phyloP scores from a whole-genome alignment of 2,329 filamentous ascomycete genomes.

The Fusarium scirpi region DNA sequence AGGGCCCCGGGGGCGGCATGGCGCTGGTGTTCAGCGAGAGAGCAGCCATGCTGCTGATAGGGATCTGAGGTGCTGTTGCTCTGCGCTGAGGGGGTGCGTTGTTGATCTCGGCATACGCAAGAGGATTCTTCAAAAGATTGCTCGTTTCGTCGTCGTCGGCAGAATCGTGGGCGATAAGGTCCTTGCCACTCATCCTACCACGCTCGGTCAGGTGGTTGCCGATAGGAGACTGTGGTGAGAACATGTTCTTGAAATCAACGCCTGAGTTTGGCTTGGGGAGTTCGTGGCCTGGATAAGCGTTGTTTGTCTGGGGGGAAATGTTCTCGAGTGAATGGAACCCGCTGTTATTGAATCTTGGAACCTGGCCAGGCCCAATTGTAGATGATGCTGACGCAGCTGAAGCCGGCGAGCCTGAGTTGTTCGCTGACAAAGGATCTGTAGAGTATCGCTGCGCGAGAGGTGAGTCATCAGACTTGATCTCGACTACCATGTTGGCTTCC shows the following conservation, averaged over 20 bases:
- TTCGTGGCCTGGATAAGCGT: conserved; percentile 65
- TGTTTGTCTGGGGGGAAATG: conserved; percentile 70
- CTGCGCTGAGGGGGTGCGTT: conserved; percentile 61
- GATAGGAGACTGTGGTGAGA: conserved; percentile 80
- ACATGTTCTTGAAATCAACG: conserved; percentile 70
- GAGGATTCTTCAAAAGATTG: conserved; percentile 77
- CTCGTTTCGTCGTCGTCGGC: conserved; percentile 77
- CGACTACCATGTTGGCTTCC: conserved; percentile 66
- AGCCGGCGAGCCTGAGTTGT: conserved; percentile 38
- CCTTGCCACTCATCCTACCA: conserved; percentile 73
- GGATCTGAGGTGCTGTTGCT: conserved; percentile 78
- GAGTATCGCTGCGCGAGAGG: conserved; percentile 47
- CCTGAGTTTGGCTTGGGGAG: conserved; percentile 68
- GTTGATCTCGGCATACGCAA: conserved; percentile 76
- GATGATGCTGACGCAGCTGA: conserved; percentile 52
- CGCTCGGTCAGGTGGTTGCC: conserved; percentile 75
- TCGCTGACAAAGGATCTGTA: conserved; percentile 37
- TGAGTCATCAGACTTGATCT: conserved; percentile 63
- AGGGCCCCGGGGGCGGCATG: conserved; percentile 59
- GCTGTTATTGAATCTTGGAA: conserved; percentile 71
- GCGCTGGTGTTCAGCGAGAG: conserved; percentile 78
- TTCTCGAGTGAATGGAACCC: conserved; percentile 72
- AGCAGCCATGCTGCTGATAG: conserved; percentile 74
- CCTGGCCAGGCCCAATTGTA: conserved; percentile 61
- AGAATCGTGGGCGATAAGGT: conserved; percentile 75